A percentile compares a stretch with the other conserved stretches of the same genome.
Evolutionary conservation across 306 rosid genomes (phyloP).

Genomic region (Inga laurina): DNA sequence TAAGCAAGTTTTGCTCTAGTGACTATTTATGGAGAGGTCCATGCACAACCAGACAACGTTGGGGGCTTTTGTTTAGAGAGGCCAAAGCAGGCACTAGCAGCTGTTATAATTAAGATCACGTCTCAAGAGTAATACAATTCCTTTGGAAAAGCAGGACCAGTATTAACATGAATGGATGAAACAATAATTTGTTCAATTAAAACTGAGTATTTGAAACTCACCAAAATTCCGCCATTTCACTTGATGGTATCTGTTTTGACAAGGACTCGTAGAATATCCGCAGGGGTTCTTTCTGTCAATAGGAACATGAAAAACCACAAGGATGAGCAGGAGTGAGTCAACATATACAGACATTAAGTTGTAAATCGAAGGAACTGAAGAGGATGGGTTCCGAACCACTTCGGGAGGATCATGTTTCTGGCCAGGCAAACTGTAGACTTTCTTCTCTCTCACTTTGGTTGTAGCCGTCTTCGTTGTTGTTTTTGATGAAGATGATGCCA

Average conservation of each 20-base stretch:
- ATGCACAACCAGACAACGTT: neutral
- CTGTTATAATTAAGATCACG: neutral
- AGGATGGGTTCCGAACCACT: conserved; percentile 59
- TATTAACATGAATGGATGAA: neutral
- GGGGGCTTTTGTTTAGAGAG: conserved; percentile 1
- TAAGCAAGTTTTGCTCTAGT: neutral
- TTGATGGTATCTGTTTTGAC: conserved; percentile 83
- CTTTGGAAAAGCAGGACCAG: neutral
- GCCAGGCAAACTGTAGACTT: conserved; percentile 78
- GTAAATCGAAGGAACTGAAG: conserved; percentile 24
- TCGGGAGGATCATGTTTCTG: conserved; percentile 94
- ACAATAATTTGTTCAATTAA: neutral
- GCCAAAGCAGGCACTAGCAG: neutral
- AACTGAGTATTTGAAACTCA: conserved; percentile 22
- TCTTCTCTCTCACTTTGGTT: conserved; percentile 74
- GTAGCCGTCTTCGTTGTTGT: conserved; percentile 42
- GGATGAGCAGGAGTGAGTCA: conserved; percentile 18
- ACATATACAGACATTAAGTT: conserved; percentile 1
- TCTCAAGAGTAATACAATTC: neutral
- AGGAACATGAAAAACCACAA: conserved; percentile 33
- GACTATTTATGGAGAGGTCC: neutral
- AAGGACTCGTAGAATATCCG: conserved; percentile 51
- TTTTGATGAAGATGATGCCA: conserved; percentile 47
- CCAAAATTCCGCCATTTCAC: conserved; percentile 93
- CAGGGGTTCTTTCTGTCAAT: conserved; percentile 73